A percentile compares a stretch with the other conserved stretches of the same genome.
phyloP scores from a whole-genome alignment of 2,329 filamentous ascomycete species.

The Epichloe brachyelytri region DNA sequence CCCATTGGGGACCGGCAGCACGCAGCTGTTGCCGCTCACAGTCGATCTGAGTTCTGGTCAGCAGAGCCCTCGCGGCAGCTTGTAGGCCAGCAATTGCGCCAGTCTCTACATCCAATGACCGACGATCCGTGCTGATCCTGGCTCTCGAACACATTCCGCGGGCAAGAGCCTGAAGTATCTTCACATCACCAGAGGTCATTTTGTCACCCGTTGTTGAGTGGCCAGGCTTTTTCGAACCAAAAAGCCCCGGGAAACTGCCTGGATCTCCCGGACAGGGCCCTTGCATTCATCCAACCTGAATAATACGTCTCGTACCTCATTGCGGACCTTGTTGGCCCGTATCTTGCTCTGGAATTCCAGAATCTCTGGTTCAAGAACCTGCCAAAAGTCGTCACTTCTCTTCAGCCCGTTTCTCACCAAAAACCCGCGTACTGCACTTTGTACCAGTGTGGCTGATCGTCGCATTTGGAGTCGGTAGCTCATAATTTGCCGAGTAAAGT shows the following conservation, averaged over 20 bases:
- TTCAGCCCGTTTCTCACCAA: conserved; percentile 52
- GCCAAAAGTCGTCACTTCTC: conserved; percentile 54
- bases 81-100: conserved; percentile 45
- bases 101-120: conserved; percentile 37
- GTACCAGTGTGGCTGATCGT: conserved; percentile 64
- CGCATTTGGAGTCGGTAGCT: conserved; percentile 75
- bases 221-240: conserved; percentile 46
- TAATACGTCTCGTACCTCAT: conserved; percentile 41
- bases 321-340: conserved; percentile 52
- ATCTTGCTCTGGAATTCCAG: conserved; percentile 72
- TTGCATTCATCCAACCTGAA: conserved; percentile 49
- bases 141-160: conserved; percentile 53
- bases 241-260: conserved; percentile 54
- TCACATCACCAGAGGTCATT: conserved; percentile 37
- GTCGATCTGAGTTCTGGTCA: conserved; percentile 41
- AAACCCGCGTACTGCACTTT: conserved; percentile 66
- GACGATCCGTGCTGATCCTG: conserved; percentile 39
- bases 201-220: conserved; percentile 43
- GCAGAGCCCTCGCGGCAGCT: conserved; percentile 50
- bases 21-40: conserved; percentile 38
- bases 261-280: conserved; percentile 52
- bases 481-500: conserved; percentile 73
- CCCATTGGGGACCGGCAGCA: conserved; percentile 36
- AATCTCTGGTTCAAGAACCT: conserved; percentile 57
- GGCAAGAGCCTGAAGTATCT: conserved; percentile 51